Conservation (phyloP, 73 alveolate species). For the Paramecium sonneborni region DNA sequence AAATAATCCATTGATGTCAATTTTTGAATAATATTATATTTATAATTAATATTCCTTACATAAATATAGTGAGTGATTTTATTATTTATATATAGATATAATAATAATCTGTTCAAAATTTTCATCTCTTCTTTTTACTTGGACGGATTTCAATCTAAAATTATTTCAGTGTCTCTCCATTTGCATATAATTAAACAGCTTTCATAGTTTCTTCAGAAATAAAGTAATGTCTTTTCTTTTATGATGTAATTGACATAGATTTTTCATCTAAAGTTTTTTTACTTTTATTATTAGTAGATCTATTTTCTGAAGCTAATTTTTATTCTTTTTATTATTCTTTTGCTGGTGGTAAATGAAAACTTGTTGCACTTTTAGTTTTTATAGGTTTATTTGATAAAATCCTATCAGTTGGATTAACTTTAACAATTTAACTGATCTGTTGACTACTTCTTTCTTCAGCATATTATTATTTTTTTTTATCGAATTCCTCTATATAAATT, state of each 20-base stretch:
- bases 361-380: slow-evolving; percentile 22
- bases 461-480: background rate
- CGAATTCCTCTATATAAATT: slow-evolving; percentile 28
- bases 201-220: slow-evolving; percentile 31
- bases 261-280: slow-evolving; percentile 26
- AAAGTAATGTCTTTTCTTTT: slow-evolving; percentile 24
- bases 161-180: background rate
- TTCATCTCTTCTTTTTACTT: background rate
- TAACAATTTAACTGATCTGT: background rate
- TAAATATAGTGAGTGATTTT: background rate
- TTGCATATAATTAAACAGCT: slow-evolving; percentile 34
- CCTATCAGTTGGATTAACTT: background rate
- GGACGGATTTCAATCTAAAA: slow-evolving; percentile 35
- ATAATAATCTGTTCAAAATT: background rate
- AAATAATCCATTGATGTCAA: background rate
- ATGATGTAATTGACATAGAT: slow-evolving; percentile 25
- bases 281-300: slow-evolving; percentile 19
- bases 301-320: background rate
- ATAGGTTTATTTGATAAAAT: background rate
- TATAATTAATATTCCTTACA: background rate
- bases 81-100: background rate
- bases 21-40: background rate
- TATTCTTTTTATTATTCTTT: background rate
- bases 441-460: background rate
- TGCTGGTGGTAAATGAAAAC: slow-evolving; percentile 43